These are phyloP conservation scores for Phylloporus sp. DNA, from an alignment of 768 basidiomycete genomes.

Conservation along the genomic window DNA sequence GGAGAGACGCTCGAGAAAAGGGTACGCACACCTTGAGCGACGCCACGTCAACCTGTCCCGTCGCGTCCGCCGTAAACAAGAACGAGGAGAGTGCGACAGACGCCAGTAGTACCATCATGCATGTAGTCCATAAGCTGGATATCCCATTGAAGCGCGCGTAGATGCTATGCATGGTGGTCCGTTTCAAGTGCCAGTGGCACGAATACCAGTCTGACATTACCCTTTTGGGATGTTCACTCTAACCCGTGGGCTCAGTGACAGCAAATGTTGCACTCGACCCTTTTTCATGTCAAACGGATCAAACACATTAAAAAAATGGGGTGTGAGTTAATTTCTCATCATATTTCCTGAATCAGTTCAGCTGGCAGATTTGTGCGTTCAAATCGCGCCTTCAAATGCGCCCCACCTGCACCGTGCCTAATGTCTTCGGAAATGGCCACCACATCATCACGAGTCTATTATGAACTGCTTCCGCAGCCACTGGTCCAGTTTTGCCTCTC, in stretches of 20 bases:
- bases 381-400: constrained; percentile 11
- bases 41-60: constrained; percentile 54
- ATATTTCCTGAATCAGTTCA: too few relatives aligned
- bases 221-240: neutral
- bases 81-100: constrained; percentile 74
- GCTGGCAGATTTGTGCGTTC: neutral
- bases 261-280: neutral
- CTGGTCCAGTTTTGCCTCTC: neutral
- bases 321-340: constrained; percentile 2
- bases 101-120: constrained; percentile 65
- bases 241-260: too few relatives aligned
- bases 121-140: constrained; percentile 70
- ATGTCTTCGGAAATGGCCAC: constrained; percentile 18
- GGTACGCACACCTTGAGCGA: constrained; percentile 64
- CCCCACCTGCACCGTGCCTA: too few relatives aligned
- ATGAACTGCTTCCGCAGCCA: constrained; percentile 6
- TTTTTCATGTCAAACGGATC: constrained; percentile 1
- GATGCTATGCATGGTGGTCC: constrained; percentile 58
- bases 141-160: constrained; percentile 70
- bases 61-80: constrained; percentile 54
- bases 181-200: neutral
- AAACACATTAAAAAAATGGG: neutral
- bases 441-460: too few relatives aligned
- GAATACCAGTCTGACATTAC: neutral
- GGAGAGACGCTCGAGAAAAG: neutral